A percentile compares a stretch with the other conserved stretches of the same genome.
These are phyloP conservation scores for Solanum appendiculatum DNA, from an alignment of 257 asterid species.

Conservation along the genomic window DNA sequence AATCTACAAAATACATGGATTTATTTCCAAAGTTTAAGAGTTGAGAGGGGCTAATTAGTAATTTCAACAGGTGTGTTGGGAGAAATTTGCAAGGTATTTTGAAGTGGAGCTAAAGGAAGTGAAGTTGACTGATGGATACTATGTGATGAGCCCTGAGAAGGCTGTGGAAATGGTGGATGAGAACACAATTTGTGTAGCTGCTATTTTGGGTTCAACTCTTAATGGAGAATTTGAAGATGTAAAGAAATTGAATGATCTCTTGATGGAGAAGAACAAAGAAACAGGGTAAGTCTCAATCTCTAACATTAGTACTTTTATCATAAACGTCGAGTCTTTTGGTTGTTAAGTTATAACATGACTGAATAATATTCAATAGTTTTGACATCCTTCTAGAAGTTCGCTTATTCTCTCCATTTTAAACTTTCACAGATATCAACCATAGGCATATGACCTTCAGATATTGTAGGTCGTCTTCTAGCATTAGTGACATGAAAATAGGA, in stretches of 20 bases:
- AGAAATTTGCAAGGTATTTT: constrained; percentile 81
- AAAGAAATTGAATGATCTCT: constrained; percentile 61
- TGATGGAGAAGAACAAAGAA: constrained; percentile 48
- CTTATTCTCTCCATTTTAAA: neutral
- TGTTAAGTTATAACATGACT: neutral
- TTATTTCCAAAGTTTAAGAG: neutral
- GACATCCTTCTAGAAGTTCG: neutral
- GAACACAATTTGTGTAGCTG: constrained; percentile 91
- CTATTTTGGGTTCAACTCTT: constrained; percentile 79
- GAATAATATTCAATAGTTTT: neutral
- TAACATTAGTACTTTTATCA: neutral
- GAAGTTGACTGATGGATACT: constrained; percentile 66
- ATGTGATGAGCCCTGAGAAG: constrained; percentile 83
- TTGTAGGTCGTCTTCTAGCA: neutral
- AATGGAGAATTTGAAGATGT: constrained; percentile 95
- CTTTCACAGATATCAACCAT: neutral
- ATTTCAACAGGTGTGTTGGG: constrained; percentile 63
- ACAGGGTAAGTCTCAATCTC: constrained; percentile 45
- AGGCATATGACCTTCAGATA: neutral
- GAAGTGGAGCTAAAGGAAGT: constrained; percentile 92
- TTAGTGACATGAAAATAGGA: neutral
- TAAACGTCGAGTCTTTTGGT: neutral
- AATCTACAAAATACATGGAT: neutral
- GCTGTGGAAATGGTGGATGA: constrained; percentile 90
- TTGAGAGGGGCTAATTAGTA: neutral